phyloP scores from a whole-genome alignment of 2,329 filamentous ascomycete genomes.

The Atkinsonella hypoxylon region DNA sequence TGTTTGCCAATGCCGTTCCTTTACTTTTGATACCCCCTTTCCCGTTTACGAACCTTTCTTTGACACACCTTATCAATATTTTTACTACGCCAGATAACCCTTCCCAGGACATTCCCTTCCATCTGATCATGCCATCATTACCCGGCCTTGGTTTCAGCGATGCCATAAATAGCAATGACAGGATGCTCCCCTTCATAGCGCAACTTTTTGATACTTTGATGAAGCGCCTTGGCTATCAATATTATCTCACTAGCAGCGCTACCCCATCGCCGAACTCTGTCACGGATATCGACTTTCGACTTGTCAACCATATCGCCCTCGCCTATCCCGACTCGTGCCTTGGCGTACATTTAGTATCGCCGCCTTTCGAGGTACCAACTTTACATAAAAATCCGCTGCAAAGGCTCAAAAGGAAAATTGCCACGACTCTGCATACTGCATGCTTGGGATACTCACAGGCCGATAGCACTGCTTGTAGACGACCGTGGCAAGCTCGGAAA shows the following conservation, averaged over 20 bases:
- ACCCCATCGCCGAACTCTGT: slow-evolving; percentile 34
- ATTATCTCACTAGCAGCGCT: slow-evolving; percentile 45
- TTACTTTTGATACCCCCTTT: slow-evolving; percentile 55
- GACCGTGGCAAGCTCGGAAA: slow-evolving; percentile 7
- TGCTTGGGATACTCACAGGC: slow-evolving; percentile 44
- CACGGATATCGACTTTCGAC: slow-evolving; percentile 38
- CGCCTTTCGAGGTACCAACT: slow-evolving; percentile 38
- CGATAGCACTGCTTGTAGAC: slow-evolving; percentile 34
- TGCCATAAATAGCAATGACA: slow-evolving; percentile 36
- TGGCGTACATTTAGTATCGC: slow-evolving; percentile 49
- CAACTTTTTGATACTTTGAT: slow-evolving; percentile 47
- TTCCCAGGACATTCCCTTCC: slow-evolving; percentile 39
- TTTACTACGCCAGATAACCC: slow-evolving; percentile 41
- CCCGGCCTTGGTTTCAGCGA: slow-evolving; percentile 59
- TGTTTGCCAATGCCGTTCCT: slow-evolving; percentile 42
- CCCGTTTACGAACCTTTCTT: slow-evolving; percentile 50
- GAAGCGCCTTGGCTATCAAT: slow-evolving; percentile 43
- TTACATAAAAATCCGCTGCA: slow-evolving; percentile 29
- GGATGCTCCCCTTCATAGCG: slow-evolving; percentile 40
- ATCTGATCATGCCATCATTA: slow-evolving; percentile 54
- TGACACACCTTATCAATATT: slow-evolving; percentile 40
- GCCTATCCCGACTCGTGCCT: slow-evolving; percentile 38
- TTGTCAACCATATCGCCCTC: slow-evolving; percentile 36
- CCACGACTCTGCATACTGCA: slow-evolving; percentile 33
- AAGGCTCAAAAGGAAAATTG: slow-evolving; percentile 45